These are phyloP conservation scores for Pistacia integerrima DNA, from an alignment of 345 rosid genomes.

Conservation along the genomic window DNA sequence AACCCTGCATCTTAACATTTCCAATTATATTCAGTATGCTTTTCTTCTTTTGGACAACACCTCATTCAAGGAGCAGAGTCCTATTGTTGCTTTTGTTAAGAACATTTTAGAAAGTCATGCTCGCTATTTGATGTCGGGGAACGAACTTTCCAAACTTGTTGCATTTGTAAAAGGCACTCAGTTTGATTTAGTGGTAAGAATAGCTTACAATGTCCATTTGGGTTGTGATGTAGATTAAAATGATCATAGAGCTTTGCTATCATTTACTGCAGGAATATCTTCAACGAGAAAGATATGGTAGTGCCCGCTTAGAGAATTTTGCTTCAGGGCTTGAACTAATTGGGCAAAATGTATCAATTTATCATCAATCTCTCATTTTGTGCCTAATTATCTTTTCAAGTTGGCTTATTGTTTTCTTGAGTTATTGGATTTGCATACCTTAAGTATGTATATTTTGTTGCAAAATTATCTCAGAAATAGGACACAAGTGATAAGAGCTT, in stretches of 20 bases:
- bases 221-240: slow-evolving; percentile 14
- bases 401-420: neutral
- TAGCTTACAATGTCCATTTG: slow-evolving; percentile 10
- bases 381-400: neutral
- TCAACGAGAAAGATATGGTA: slow-evolving; percentile 86
- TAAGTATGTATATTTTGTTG: neutral
- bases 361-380: neutral
- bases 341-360: slow-evolving; percentile 67
- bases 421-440: neutral
- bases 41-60: slow-evolving; percentile 44
- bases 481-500: neutral
- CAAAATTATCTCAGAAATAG: neutral
- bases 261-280: slow-evolving; percentile 75
- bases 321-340: slow-evolving; percentile 91
- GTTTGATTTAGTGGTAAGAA: slow-evolving; percentile 93
- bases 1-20: slow-evolving; percentile 5
- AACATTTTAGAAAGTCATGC: slow-evolving; percentile 94
- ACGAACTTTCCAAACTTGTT: slow-evolving; percentile 97
- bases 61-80: slow-evolving; percentile 85
- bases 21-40: slow-evolving; percentile 6
- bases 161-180: slow-evolving; percentile 99
- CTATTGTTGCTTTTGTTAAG: slow-evolving; percentile 88
- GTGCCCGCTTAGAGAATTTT: slow-evolving; percentile 87
- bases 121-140: slow-evolving; percentile 93
- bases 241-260: slow-evolving; percentile 11